Base-by-base conservation (phyloP, 2,329 filamentous ascomycete genomes). In the Biscogniauxia mediterranea region DNA sequence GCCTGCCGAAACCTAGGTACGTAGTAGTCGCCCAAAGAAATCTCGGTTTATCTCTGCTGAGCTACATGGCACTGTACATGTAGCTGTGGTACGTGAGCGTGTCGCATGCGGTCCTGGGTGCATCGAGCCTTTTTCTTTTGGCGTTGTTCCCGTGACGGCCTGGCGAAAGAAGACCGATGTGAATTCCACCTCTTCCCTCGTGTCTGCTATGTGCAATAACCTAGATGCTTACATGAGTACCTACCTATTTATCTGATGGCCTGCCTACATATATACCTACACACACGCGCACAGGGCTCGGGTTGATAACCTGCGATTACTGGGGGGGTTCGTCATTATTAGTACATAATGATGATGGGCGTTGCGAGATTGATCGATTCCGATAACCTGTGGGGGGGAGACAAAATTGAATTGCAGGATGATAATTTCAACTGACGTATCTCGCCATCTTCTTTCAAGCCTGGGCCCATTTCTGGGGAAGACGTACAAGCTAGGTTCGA, bases 281-380 rank as follows among this genome's bases (percentile, higher is more conserved):
- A n/a, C 15, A 46, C 11, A 26, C 17, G 15, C 38, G 15, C 17
- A 11, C 17, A 46, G 38, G 17, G 11, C 38, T 46, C 5, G 6
- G 15, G 13, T 6, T 46, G 38, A 46, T 46, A n/a, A n/a, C 13
- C 17, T 15, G 13, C 38, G 38, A 15, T 46, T n/a, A 46, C 17
- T 2, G 38, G 23, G 26, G 9, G 52, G 52, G 4, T 5, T 32
- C 23, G 52, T 32, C 19, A 25, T 21, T 23, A 23, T 25, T 52
- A 52, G 50, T 65, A 67, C 56, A 54, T 65, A 68, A 64, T 63
- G 66, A 62, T 64, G 66, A 64, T 65, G 62, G 55, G 62, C 64
- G 57, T 28, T 46, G 55, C 52, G 62, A 64, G 58, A 61, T 56
- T 60, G 61, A 66, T 61, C 62, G 58, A 60, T 42, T 58, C 58